These are phyloP conservation scores for Lathyrus aphaca DNA, from an alignment of 306 rosid genomes.

Conservation along the genomic window DNA sequence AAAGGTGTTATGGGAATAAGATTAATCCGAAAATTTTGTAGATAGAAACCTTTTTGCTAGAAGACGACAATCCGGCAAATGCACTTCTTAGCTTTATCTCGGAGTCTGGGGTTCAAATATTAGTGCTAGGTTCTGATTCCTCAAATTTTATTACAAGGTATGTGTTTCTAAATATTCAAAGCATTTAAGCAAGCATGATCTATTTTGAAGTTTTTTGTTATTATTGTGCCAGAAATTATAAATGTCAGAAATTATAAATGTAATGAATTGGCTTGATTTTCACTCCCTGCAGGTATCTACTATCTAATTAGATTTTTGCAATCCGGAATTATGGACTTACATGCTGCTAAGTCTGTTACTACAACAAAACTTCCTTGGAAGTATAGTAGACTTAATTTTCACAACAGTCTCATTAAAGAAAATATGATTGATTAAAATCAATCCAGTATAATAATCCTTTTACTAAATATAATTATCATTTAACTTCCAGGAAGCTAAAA, in stretches of 20 bases:
- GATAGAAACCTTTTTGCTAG: slow-evolving; percentile 81
- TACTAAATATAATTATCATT: neutral
- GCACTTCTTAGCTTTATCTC: slow-evolving; percentile 69
- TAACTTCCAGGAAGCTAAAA: slow-evolving; percentile 66
- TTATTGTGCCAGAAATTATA: slow-evolving; percentile 2
- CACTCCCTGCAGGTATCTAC: slow-evolving; percentile 9
- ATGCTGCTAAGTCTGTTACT: slow-evolving; percentile 20
- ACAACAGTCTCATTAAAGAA: slow-evolving; percentile 22
- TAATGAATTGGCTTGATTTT: slow-evolving; percentile 21
- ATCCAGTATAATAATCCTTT: slow-evolving; percentile 24
- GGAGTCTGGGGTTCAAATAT: slow-evolving; percentile 54
- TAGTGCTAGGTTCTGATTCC: slow-evolving; percentile 72
- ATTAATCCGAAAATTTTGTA: slow-evolving; percentile 44
- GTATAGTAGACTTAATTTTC: slow-evolving; percentile 20
- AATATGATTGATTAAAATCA: slow-evolving; percentile 12
- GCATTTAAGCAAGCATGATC: too few species aligned
- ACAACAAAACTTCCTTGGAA: slow-evolving; percentile 17
- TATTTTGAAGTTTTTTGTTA: neutral
- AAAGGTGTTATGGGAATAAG: slow-evolving; percentile 11
- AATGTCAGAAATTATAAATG: too few species aligned
- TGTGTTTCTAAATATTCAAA: slow-evolving; percentile 15
- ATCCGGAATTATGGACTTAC: slow-evolving; percentile 8
- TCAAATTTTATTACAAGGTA: slow-evolving; percentile 74
- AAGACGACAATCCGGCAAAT: slow-evolving; percentile 74
- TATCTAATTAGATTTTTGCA: slow-evolving; percentile 6